Conservation (phyloP, 2,329 filamentous ascomycete genomes). For the Neonectria magnoliae region DNA sequence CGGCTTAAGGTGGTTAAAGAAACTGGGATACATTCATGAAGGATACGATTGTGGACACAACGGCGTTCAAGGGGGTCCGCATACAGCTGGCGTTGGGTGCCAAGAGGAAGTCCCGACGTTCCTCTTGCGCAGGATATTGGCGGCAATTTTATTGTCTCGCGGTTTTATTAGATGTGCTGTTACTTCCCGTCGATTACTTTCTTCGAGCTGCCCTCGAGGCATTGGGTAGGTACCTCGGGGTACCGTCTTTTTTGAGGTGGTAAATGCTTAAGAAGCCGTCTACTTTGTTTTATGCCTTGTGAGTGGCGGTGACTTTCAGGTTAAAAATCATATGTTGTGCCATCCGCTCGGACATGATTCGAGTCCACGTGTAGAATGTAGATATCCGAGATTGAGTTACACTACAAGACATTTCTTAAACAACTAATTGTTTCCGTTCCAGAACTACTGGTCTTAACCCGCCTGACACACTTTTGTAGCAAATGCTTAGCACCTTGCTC, state of each 20-base stretch:
- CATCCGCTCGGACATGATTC: no score
- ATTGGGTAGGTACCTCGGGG: not conserved
- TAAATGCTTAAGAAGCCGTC: not conserved
- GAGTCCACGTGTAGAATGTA: no score
- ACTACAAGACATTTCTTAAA: no score
- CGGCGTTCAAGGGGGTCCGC: slow-evolving; percentile 39
- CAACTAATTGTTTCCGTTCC: no score
- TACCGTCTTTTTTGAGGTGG: not conserved
- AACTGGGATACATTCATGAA: slow-evolving; percentile 37
- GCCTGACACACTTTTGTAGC: no score
- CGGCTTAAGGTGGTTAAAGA: slow-evolving; percentile 31
- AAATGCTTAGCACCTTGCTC: no score
- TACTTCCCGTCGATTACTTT: not conserved
- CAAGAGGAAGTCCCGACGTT: slow-evolving; percentile 26
- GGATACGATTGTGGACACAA: slow-evolving; percentile 40
- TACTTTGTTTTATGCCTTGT: not conserved
- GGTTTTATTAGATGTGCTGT: slow-evolving; percentile 7
- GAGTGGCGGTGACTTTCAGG: not conserved
- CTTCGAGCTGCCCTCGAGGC: not conserved
- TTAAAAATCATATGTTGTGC: not conserved
- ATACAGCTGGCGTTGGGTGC: slow-evolving; percentile 43
- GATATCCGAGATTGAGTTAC: no score
- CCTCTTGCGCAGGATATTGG: slow-evolving; percentile 26
- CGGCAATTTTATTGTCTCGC: slow-evolving; percentile 22
- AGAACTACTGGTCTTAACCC: no score